Evolutionary conservation across 139 green algal species (phyloP), one percentile per base, ranked within the genome.

Genomic region (Desmodesmus armatus): DNA sequence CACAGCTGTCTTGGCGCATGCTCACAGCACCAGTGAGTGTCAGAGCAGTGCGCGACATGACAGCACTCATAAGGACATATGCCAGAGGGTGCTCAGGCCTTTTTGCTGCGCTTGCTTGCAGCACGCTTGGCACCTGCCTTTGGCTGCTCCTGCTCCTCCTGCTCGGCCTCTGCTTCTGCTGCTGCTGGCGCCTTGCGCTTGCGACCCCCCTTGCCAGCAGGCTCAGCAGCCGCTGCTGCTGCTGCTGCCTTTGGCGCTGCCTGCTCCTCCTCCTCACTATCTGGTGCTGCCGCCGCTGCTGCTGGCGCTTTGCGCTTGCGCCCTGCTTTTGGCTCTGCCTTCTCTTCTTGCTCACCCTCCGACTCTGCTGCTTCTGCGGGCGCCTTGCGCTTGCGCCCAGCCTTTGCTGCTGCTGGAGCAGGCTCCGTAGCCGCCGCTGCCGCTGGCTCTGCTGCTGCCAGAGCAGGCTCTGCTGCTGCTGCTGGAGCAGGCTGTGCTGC

Each of bases 121-220:
- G 70, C 31, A 40, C 60, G 40, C 70, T 78, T 40, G 40, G n/a
- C 4, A 63, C 53, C 58, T 27, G 2, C 27, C 58, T 4, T 27
- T 3, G 9, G 21, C 58, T 66, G 23, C 31, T 23, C 4, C 13
- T 25, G 4, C 47, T 55, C 13, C 47, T 13, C 13, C 47, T 55
- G 33, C 67, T 75, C 49, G 35, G 37, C 37, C 49, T 35, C 67
- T 33, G 67, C 35, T 35, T 35, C 67, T 37, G 47, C 49, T 29
- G 35, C 67, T 31, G 67, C 67, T 53, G 67, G 67, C 67, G n/a
- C 67, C 37, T 75, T 75, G 35, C 41, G 47, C 15, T 17, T 37
- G 19, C 67, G 19, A 15, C 49, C 49, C 15, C 37, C 67, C 67
- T 51, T 75, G 19, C 7, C 67, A 35, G 67, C 35, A 51, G 33